Evolutionary conservation across 2,329 filamentous ascomycete genomes (phyloP), one percentile per base, ranked within the genome.

Genomic region (Pseudogymnoascus sp.): DNA sequence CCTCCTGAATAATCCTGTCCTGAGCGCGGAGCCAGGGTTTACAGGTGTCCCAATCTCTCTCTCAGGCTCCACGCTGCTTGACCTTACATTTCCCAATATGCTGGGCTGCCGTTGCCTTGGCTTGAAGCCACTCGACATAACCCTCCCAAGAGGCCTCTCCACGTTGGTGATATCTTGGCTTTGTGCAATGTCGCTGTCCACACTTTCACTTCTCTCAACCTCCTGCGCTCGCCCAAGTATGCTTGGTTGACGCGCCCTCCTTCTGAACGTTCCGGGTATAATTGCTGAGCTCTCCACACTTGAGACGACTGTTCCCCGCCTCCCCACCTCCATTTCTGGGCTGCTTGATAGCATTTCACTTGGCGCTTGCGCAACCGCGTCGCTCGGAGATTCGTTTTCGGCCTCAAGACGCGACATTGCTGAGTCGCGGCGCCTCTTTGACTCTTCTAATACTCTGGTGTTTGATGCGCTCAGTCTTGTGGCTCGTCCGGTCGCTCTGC

Each of bases 181-280:
- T 33, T 59, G 57, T 31, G 57, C 57, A 59, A 59, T 59, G 13
- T 59, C 57, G 24, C 57, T 59, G 7, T 59, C 57, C 57, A 59
- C 57, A 39, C 57, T 59, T 31, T 37, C 57, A 39, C 35, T 59
- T 40, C 59, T 54, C 17, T 44, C 59, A 15, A 54, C 37, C n/a
- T 33, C 60, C 37, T 0, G 80, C 80, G 4, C 37, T 39, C 21
- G 57, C 7, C 82, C 80, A 41, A 87, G 71, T 61, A 87, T 86
- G 70, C 84, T 87, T 1, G 82, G 83, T 69, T 87, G 83, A 50
- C 84, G 76, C 15, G 76, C 76, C 47, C 84, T 78, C 39, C 83
- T 75, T 69, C 77, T 80, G 71, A 87, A 87, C 4, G 77, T 73
- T 11, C 82, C 82, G 2, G 57, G 57, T 17, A 81, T 85, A 67